These are phyloP conservation scores for Chlorella sp. DNA, from an alignment of 139 green algal species.

Conservation along the genomic window DNA sequence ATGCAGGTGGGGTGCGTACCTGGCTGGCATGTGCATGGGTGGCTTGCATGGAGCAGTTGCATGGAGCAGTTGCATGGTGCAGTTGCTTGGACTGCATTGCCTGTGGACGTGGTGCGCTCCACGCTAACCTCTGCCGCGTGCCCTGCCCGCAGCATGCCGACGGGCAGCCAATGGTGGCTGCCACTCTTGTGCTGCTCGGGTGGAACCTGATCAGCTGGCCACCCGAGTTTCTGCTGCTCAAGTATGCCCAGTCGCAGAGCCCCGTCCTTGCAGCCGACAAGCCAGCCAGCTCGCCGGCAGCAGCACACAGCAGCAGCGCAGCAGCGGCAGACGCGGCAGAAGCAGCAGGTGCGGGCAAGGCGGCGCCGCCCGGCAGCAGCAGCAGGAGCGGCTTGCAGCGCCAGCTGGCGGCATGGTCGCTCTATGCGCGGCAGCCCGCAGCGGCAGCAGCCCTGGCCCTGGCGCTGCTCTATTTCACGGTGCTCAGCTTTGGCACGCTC, in stretches of 20 bases:
- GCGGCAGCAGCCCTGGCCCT: conserved; percentile 72
- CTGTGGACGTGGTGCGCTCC: no score
- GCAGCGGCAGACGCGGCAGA: background rate
- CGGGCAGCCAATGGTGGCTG: conserved; percentile 34
- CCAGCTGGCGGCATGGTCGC: conserved; percentile 43
- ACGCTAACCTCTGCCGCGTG: no score
- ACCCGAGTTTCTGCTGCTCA: conserved; percentile 68
- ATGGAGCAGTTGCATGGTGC: no score
- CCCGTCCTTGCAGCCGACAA: background rate
- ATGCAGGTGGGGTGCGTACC: conserved; percentile 51
- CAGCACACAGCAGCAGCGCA: background rate
- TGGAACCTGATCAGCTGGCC: conserved; percentile 69
- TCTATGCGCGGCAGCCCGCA: conserved; percentile 66
- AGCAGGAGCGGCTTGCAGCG: background rate
- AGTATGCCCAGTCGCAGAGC: conserved; percentile 33
- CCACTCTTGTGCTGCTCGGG: conserved; percentile 36
- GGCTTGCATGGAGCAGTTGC: no score
- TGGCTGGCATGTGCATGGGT: no score
- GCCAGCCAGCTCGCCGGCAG: background rate
- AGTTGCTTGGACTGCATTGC: no score
- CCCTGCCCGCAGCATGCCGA: conserved; percentile 24
- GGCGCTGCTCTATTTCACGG: conserved; percentile 81
- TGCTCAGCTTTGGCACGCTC: conserved; percentile 66
- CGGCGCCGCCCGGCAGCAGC: background rate
- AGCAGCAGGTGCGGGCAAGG: background rate